Evolutionary conservation across 176 grass and related monocot species (phyloP).

Genomic region (Triticum urartu): DNA sequence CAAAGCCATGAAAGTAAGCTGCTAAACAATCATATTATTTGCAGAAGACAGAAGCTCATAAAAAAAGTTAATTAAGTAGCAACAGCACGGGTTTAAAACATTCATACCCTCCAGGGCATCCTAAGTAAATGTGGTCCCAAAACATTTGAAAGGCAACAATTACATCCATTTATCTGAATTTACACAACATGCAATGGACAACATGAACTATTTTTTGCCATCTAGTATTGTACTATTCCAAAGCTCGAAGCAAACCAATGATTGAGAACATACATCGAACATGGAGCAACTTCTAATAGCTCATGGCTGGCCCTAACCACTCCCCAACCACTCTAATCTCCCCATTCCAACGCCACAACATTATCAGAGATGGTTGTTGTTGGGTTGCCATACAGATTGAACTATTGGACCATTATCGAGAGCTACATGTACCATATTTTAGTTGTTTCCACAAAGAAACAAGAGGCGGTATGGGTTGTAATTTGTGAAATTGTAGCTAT

Average conservation of each 20-base stretch:
- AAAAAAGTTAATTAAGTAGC: background rate
- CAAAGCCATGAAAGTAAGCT: background rate
- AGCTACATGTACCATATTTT: constrained; percentile 3
- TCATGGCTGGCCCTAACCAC: background rate
- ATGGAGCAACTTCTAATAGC: no score
- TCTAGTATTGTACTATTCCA: background rate
- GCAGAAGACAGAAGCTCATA: background rate
- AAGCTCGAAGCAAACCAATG: constrained; percentile 20
- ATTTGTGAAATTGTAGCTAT: constrained; percentile 4
- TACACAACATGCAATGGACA: constrained; percentile 7
- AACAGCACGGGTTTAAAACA: background rate
- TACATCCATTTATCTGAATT: constrained; percentile 23
- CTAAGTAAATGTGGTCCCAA: constrained; percentile 9
- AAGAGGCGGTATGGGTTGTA: background rate
- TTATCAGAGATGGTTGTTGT: constrained; percentile 22
- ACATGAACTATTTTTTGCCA: background rate
- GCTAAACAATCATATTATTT: constrained; percentile 20
- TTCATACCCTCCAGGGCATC: constrained; percentile 15
- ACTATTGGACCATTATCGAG: constrained; percentile 37
- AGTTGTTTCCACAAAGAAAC: constrained; percentile 33
- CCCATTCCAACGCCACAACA: constrained; percentile 7
- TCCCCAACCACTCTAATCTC: background rate
- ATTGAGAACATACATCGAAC: constrained; percentile 16
- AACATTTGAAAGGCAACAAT: constrained; percentile 6
- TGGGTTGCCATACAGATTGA: constrained; percentile 26